Conservation (phyloP, 345 rosid genomes). For the Trapa bicornis region DNA sequence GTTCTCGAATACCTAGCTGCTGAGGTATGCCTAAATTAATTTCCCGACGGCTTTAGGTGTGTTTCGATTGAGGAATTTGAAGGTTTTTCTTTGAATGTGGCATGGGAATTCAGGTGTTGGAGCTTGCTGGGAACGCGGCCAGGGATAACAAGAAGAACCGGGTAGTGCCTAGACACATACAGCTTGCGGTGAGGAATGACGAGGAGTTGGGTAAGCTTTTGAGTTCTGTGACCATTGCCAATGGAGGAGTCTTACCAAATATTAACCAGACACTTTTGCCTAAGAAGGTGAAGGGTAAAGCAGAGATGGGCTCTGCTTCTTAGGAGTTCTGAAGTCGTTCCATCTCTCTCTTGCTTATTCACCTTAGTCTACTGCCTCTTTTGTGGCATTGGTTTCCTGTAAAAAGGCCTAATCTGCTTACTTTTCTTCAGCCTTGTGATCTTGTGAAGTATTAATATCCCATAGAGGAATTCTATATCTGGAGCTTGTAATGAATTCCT, state of each 20-base stretch:
- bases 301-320: slow-evolving; percentile 58
- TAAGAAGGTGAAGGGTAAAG: slow-evolving; percentile 43
- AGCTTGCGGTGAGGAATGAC: slow-evolving; percentile 64
- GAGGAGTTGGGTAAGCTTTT: slow-evolving; percentile 66
- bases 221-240: slow-evolving; percentile 61
- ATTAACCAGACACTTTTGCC: slow-evolving; percentile 60
- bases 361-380: neutral
- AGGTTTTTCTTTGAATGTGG: too few species aligned
- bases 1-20: slow-evolving; percentile 77
- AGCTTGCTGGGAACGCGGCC: slow-evolving; percentile 72
- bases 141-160: slow-evolving; percentile 69
- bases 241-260: slow-evolving; percentile 66
- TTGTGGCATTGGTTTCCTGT: neutral
- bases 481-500: too few species aligned
- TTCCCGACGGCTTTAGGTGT: neutral
- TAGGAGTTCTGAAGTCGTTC: slow-evolving; percentile 34
- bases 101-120: slow-evolving; percentile 31
- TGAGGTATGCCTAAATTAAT: slow-evolving; percentile 24
- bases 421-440: neutral
- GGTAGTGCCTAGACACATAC: slow-evolving; percentile 64
- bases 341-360: neutral
- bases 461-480: too few species aligned
- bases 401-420: neutral
- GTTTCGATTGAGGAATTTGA: too few species aligned
- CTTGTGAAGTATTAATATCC: neutral